A percentile compares a stretch with the other conserved stretches of the same genome.
Conservation (phyloP, 257 asterid species). For the Mitragyna speciosa region DNA sequence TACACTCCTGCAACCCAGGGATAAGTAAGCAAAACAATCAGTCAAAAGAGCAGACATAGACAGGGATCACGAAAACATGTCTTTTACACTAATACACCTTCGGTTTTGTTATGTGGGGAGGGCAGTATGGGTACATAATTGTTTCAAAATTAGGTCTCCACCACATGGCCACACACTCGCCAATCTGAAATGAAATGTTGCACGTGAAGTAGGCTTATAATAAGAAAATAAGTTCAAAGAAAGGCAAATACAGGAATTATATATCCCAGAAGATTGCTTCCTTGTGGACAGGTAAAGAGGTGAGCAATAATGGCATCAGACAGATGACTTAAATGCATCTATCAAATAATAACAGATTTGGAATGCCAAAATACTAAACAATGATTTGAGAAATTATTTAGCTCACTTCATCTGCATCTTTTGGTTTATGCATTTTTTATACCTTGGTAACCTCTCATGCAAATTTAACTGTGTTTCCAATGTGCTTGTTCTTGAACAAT, state of each 20-base stretch:
- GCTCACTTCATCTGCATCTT: background rate
- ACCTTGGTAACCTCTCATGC: background rate
- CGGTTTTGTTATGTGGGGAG: constrained; percentile 92
- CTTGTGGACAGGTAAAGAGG: background rate
- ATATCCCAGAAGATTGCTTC: background rate
- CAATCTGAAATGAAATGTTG: constrained; percentile 66
- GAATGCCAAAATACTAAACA: background rate
- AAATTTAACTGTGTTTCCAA: background rate
- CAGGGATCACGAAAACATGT: too few relatives aligned
- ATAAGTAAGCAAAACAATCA: constrained; percentile 4
- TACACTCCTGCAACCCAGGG: constrained; percentile 71
- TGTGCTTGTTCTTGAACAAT: background rate
- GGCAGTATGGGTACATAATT: constrained; percentile 90
- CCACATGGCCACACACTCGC: constrained; percentile 96
- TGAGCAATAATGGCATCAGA: background rate
- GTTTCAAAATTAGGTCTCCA: constrained; percentile 99
- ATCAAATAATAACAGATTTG: background rate
- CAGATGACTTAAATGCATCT: background rate
- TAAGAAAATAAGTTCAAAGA: background rate
- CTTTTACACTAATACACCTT: constrained; percentile 41
- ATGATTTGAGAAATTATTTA: background rate
- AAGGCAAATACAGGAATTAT: background rate
- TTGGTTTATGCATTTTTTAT: too few relatives aligned
- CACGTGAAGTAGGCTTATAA: background rate
- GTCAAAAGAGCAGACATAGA: background rate